These are phyloP conservation scores for Dactylellina parvicollis DNA, from an alignment of 2,329 filamentous ascomycete species.

Conservation along the genomic window DNA sequence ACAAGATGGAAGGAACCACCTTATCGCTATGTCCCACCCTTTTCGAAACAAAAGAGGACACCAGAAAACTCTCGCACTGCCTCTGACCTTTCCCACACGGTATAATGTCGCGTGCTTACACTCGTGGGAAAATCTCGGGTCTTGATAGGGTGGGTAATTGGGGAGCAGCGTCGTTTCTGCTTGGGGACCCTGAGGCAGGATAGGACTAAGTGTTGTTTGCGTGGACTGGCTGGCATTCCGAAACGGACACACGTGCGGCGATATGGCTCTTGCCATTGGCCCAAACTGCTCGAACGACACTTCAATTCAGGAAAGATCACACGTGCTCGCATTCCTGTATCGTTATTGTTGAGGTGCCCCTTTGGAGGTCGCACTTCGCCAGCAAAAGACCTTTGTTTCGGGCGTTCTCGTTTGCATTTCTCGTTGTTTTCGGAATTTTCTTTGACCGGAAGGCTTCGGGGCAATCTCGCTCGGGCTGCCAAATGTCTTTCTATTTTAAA, in stretches of 20 bases:
- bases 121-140: conserved; percentile 46
- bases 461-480: conserved; percentile 21
- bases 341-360: not conserved
- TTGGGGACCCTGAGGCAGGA: conserved; percentile 30
- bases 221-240: conserved; percentile 36
- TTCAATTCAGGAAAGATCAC: conserved; percentile 53
- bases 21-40: conserved; percentile 51
- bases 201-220: conserved; percentile 25
- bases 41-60: conserved; percentile 25
- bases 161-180: conserved; percentile 30
- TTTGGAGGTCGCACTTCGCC: conserved; percentile 46
- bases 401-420: not conserved
- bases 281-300: conserved; percentile 23
- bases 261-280: conserved; percentile 43
- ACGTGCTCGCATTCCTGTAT: conserved; percentile 52
- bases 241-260: conserved; percentile 48
- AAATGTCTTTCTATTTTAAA: conserved; percentile 44
- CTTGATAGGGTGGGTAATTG: conserved; percentile 54
- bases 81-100: conserved; percentile 37
- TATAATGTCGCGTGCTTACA: conserved; percentile 54
- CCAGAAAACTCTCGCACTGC: conserved; percentile 30
- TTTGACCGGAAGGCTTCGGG: not conserved
- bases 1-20: conserved; percentile 38
- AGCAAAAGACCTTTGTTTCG: conserved; percentile 29
- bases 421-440: conserved; percentile 11